These are phyloP conservation scores for Arabis hirsuta DNA, from an alignment of 345 rosid genomes.

Conservation along the genomic window DNA sequence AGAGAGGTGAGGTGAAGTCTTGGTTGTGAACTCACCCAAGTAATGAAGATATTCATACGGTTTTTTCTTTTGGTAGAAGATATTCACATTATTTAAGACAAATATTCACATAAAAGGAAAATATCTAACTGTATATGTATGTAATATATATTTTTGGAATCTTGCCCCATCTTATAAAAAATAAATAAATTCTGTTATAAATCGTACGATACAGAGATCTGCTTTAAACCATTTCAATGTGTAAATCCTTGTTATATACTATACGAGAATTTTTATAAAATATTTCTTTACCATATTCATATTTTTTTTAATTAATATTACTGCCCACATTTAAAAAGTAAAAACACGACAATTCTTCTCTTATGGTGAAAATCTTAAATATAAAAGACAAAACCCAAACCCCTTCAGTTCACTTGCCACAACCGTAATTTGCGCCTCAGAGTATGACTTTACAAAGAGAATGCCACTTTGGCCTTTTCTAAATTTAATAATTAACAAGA, in stretches of 20 bases:
- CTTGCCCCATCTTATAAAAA: neutral
- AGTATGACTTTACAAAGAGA: slow-evolving; percentile 51
- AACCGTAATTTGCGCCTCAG: slow-evolving; percentile 60
- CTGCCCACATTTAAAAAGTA: neutral
- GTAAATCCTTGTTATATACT: neutral
- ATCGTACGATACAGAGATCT: neutral
- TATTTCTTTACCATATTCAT: neutral
- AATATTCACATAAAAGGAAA: neutral
- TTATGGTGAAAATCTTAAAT: neutral
- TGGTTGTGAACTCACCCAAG: too few relatives aligned
- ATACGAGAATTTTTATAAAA: neutral
- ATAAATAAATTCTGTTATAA: too few relatives aligned
- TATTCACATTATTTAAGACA: neutral
- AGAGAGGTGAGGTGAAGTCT: too few relatives aligned
- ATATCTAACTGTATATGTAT: neutral
- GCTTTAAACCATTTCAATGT: neutral
- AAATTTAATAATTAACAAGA: slow-evolving; percentile 11
- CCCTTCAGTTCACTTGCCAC: slow-evolving; percentile 45
- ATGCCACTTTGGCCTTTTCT: slow-evolving; percentile 57
- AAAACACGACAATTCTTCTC: slow-evolving; percentile 4
- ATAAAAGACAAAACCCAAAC: slow-evolving; percentile 26
- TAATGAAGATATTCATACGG: too few relatives aligned
- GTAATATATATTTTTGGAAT: neutral
- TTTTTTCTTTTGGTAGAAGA: too few relatives aligned
- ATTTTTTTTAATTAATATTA: neutral